Conservation (phyloP, 2,329 filamentous ascomycete species). For the Pseudohalonectria lignicola region DNA sequence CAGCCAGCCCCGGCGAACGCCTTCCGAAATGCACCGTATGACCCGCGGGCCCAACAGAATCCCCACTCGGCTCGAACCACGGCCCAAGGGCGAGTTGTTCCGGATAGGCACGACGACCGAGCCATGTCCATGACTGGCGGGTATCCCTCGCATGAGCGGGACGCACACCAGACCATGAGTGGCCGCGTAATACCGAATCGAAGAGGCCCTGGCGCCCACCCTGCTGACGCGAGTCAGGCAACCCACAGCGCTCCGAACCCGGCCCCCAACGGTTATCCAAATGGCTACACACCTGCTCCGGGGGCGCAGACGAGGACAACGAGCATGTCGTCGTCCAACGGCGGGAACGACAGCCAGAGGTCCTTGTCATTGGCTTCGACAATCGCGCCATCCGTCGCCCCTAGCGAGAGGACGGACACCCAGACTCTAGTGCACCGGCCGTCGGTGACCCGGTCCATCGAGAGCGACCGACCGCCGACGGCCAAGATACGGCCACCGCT, state of each 20-base stretch:
- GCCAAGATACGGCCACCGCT: slow-evolving; percentile 64
- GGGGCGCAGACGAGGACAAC: slow-evolving; percentile 48
- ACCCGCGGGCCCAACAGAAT: slow-evolving; percentile 37
- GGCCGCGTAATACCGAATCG: slow-evolving; percentile 81
- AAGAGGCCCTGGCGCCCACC: slow-evolving; percentile 28
- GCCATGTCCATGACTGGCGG: slow-evolving; percentile 91
- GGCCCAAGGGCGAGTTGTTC: slow-evolving; percentile 81
- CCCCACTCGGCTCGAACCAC: slow-evolving; percentile 47
- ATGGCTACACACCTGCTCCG: slow-evolving; percentile 30
- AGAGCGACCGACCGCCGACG: slow-evolving; percentile 44
- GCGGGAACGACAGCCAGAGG: slow-evolving; percentile 25
- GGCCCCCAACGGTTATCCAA: slow-evolving; percentile 18
- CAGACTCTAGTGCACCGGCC: slow-evolving; percentile 39
- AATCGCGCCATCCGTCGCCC: slow-evolving; percentile 54
- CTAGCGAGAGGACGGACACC: slow-evolving; percentile 35
- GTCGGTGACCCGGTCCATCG: slow-evolving; percentile 42
- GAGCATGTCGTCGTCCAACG: slow-evolving; percentile 5
- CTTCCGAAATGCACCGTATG: slow-evolving; percentile 70
- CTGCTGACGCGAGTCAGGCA: no score
- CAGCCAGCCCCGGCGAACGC: slow-evolving; percentile 58
- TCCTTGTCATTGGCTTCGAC: slow-evolving; percentile 93
- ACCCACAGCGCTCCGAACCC: background rate
- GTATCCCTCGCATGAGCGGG: slow-evolving; percentile 56
- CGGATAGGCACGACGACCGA: slow-evolving; percentile 82
- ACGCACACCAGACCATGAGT: slow-evolving; percentile 85